Evolutionary conservation across 2,329 filamentous ascomycete genomes (phyloP).

Genomic region (Thelonectria rubi): DNA sequence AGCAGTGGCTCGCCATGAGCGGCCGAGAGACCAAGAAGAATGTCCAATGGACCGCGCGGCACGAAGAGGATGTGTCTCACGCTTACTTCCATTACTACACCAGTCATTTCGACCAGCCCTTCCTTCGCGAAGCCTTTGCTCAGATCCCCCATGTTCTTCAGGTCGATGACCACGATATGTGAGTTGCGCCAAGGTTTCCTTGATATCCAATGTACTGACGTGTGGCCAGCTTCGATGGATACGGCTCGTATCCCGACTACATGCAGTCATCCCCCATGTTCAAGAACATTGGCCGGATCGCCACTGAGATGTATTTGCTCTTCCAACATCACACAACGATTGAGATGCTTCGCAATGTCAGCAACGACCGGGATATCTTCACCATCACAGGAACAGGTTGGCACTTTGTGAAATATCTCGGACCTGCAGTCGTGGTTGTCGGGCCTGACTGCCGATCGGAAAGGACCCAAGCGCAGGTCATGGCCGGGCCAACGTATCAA

Average conservation of each 20-base stretch:
- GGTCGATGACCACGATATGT: conserved; percentile 98
- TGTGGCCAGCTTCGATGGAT: conserved; percentile 83
- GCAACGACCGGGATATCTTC: conserved; percentile 89
- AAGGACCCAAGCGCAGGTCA: conserved; percentile 86
- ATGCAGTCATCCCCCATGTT: conserved; percentile 99
- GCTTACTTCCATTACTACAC: conserved; percentile 99
- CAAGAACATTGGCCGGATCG: conserved; percentile 95
- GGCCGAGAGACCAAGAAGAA: conserved; percentile 94
- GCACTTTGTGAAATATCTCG: conserved; percentile 98
- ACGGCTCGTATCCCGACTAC: conserved; percentile 95
- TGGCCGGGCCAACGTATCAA: conserved; percentile 97
- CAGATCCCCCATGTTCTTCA: conserved; percentile 95
- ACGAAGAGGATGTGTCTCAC: conserved; percentile 94
- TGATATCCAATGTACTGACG: conserved; percentile 26
- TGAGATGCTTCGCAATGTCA: conserved; percentile 89
- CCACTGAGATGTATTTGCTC: conserved; percentile 96
- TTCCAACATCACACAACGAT: conserved; percentile 98
- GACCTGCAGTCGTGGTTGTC: conserved; percentile 87
- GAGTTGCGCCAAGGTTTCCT: conserved; percentile 54
- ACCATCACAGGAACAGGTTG: conserved; percentile 97
- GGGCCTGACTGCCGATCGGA: conserved; percentile 94
- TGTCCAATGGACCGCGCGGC: conserved; percentile 88
- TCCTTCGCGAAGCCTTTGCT: conserved; percentile 92
- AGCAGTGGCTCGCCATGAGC: conserved; percentile 93
- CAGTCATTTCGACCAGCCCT: conserved; percentile 96